A percentile compares a stretch with the other conserved stretches of the same genome.
Evolutionary conservation across 1,284 basidiomycete species (phyloP).

Genomic region (Sanguinoderma infundibulare): DNA sequence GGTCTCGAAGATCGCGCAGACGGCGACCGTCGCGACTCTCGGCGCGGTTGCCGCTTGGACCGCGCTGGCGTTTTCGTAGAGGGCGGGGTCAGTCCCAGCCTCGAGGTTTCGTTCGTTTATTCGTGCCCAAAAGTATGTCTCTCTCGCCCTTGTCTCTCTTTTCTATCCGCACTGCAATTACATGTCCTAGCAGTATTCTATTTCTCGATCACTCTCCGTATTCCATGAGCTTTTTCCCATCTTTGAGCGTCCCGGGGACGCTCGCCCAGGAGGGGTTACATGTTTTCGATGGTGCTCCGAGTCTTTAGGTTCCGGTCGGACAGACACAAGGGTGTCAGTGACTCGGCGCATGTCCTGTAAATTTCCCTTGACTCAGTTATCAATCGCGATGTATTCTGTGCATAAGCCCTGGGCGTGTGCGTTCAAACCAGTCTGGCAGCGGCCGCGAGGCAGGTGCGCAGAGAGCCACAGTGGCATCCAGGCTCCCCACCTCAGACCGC

Average conservation of each 20-base stretch:
- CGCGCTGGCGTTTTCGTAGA: conserved; percentile 56
- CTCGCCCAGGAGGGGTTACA: background rate
- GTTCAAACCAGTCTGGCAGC: too few relatives aligned
- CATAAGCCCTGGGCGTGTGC: too few relatives aligned
- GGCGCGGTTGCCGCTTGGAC: conserved; percentile 75
- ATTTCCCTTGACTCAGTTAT: too few relatives aligned
- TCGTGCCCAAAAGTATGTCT: background rate
- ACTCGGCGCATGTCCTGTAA: background rate
- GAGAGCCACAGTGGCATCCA: too few relatives aligned
- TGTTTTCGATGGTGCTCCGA: too few relatives aligned
- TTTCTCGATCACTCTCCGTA: background rate
- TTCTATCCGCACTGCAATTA: too few relatives aligned
- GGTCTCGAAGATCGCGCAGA: conserved; percentile 50
- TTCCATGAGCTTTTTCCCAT: background rate
- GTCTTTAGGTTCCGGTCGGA: too few relatives aligned
- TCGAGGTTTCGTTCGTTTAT: background rate
- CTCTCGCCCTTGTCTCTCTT: background rate
- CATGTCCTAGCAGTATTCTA: background rate
- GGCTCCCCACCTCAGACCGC: too few relatives aligned
- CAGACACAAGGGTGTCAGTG: background rate
- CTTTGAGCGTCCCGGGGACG: background rate
- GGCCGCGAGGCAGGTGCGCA: too few relatives aligned
- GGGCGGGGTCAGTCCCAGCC: too few relatives aligned
- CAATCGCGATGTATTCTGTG: too few relatives aligned
- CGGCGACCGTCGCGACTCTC: conserved; percentile 59